phyloP scores from a whole-genome alignment of 1,284 basidiomycete species.

The Fomitopsis palustris region DNA sequence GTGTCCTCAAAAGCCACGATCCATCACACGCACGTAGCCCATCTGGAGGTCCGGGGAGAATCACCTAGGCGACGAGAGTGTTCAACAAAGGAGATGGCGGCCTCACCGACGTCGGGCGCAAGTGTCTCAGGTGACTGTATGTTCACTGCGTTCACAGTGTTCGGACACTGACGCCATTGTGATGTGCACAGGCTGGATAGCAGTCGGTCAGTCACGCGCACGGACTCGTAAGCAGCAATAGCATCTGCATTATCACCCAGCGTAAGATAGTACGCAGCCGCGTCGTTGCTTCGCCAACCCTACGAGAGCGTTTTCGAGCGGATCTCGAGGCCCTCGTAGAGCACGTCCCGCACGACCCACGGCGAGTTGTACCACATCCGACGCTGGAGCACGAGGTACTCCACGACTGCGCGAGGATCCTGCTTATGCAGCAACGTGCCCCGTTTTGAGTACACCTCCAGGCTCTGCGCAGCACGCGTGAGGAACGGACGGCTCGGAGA shows the following conservation, averaged over 20 bases:
- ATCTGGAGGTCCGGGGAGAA: too few relatives aligned
- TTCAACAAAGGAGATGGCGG: too few relatives aligned
- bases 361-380: conserved; percentile 63
- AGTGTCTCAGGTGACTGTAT: too few relatives aligned
- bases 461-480: conserved; percentile 20
- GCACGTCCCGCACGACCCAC: conserved; percentile 60
- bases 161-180: too few relatives aligned
- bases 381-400: conserved; percentile 70
- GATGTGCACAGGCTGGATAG: too few relatives aligned
- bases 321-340: conserved; percentile 33
- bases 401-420: conserved; percentile 52
- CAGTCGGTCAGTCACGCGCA: too few relatives aligned
- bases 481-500: not conserved
- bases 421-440: conserved; percentile 31
- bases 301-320: not conserved
- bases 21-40: too few relatives aligned
- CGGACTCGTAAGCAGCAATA: not conserved
- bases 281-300: not conserved
- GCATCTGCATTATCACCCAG: not conserved
- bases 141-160: too few relatives aligned
- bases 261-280: not conserved
- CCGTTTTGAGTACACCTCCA: conserved; percentile 27
- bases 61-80: too few relatives aligned
- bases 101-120: too few relatives aligned
- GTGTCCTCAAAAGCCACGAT: too few relatives aligned